phyloP scores from a whole-genome alignment of 2,329 filamentous ascomycete genomes.

The Trichothecium roseum region DNA sequence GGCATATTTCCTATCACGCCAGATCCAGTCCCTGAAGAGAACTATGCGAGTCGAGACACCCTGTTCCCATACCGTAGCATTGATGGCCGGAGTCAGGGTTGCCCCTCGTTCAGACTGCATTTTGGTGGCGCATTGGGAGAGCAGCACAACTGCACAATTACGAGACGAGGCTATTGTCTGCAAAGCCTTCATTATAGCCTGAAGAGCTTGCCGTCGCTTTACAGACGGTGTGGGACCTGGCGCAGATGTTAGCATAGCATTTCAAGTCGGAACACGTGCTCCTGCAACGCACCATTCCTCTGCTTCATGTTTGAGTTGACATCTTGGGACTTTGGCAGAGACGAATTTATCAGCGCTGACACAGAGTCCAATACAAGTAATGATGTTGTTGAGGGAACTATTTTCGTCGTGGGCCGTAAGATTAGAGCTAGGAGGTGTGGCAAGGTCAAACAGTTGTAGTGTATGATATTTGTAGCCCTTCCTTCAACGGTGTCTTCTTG shows the following conservation, averaged over 20 bases:
- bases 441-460: conserved; percentile 48
- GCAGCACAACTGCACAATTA: conserved; percentile 62
- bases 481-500: not conserved
- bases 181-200: conserved; percentile 58
- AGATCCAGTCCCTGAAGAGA: conserved; percentile 69
- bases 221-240: conserved; percentile 25
- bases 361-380: conserved; percentile 71
- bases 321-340: conserved; percentile 55
- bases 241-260: conserved; percentile 1
- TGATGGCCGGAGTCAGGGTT: conserved; percentile 64
- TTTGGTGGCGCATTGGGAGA: conserved; percentile 75
- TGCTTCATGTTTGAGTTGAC: conserved; percentile 23
- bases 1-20: conserved; percentile 32
- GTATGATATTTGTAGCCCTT: conserved; percentile 21
- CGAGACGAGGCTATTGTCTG: conserved; percentile 65
- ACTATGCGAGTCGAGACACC: conserved; percentile 64
- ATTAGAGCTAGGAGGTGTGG: conserved; percentile 67
- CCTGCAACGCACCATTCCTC: conserved; percentile 29
- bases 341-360: conserved; percentile 64
- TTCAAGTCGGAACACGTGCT: too few species aligned
- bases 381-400: conserved; percentile 52
- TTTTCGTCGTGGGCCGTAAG: conserved; percentile 50
- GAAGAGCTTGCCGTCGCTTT: conserved; percentile 41
- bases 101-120: conserved; percentile 57
- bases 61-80: conserved; percentile 69